A percentile compares a stretch with the other conserved stretches of the same genome.
phyloP scores from a whole-genome alignment of 2,329 filamentous ascomycete species.

The Colletotrichum melonis region DNA sequence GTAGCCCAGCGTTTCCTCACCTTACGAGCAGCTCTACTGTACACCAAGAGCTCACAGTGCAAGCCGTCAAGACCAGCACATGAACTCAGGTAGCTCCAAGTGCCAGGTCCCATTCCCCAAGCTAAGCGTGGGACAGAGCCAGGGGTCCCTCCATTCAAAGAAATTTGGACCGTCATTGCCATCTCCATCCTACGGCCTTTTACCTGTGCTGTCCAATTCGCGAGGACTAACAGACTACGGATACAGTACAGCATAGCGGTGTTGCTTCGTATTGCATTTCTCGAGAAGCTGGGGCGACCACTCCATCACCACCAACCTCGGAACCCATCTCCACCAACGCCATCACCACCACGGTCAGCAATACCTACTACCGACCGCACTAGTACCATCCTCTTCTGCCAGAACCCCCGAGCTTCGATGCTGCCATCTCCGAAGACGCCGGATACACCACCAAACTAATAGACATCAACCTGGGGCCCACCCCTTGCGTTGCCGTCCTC shows the following conservation, averaged over 20 bases:
- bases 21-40: neutral
- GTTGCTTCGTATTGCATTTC: neutral
- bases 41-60: neutral
- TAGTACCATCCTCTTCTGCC: neutral
- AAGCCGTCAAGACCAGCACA: neutral
- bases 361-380: neutral
- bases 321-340: neutral
- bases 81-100: neutral
- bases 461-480: neutral
- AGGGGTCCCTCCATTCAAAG: constrained; percentile 32
- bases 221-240: constrained; percentile 8
- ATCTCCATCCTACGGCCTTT: neutral
- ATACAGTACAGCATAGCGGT: neutral
- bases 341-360: neutral
- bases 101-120: neutral
- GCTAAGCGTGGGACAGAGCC: constrained; percentile 5
- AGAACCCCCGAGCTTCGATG: neutral
- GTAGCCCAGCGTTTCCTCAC: neutral
- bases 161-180: constrained; percentile 36
- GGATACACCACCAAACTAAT: neutral
- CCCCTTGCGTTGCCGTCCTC: constrained; percentile 7
- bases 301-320: neutral
- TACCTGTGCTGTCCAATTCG: constrained; percentile 29
- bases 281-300: neutral
- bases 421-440: neutral